A percentile compares a stretch with the other conserved stretches of the same genome.
phyloP scores from a whole-genome alignment of 75 land plant species.

The Picea sitchensis region DNA sequence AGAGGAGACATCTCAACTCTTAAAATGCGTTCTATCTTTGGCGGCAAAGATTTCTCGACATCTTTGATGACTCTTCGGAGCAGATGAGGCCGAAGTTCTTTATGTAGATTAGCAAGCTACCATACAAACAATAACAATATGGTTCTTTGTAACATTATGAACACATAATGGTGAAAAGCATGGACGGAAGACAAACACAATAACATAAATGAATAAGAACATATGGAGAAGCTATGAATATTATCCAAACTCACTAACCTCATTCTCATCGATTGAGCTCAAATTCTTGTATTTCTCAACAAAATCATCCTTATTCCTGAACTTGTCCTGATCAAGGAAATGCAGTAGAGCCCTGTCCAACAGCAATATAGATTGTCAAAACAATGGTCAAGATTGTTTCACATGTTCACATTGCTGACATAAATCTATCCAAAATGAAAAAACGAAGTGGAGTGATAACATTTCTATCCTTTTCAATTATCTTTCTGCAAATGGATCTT shows the following conservation, averaged over 20 bases:
- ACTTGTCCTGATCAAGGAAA: constrained; percentile 94
- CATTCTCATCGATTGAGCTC: constrained; percentile 86
- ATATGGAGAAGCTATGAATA: background rate
- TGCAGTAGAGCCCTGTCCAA: constrained; percentile 86
- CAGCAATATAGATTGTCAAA: background rate
- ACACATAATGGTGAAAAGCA: background rate
- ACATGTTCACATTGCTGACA: background rate
- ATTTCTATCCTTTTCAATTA: background rate
- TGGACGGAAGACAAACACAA: background rate
- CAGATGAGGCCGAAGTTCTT: constrained; percentile 94
- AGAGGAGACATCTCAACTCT: constrained; percentile 99
- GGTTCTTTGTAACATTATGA: background rate
- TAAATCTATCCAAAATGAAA: background rate
- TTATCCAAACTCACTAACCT: constrained; percentile 38
- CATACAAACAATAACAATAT: background rate
- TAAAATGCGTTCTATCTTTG: constrained; percentile 97
- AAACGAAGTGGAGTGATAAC: no score
- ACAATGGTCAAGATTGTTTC: background rate
- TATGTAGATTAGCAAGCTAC: constrained; percentile 95
- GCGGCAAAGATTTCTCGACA: constrained; percentile 99
- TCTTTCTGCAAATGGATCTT: background rate
- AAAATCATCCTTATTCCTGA: constrained; percentile 88
- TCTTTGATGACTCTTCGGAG: constrained; percentile 97
- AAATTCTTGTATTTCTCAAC: constrained; percentile 94
- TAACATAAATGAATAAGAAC: background rate